A percentile compares a stretch with the other conserved stretches of the same genome.
phyloP scores from a whole-genome alignment of 2,329 filamentous ascomycete genomes.

The Drechslerella coelobrocha region DNA sequence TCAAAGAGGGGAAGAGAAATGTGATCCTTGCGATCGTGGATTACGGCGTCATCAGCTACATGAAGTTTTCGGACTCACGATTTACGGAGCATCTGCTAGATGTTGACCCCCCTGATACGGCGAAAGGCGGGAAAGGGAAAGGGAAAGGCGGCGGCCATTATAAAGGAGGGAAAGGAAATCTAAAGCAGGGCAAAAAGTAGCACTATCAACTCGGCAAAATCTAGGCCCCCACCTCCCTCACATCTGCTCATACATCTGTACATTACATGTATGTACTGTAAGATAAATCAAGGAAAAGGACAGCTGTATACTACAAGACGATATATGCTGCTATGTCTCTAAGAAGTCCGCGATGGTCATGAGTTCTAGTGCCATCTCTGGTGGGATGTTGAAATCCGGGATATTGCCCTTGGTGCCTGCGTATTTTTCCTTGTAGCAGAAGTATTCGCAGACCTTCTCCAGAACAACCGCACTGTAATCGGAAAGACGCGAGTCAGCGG shows the following conservation, averaged over 20 bases:
- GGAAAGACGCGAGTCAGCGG: neutral
- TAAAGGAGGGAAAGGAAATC: conserved; percentile 56
- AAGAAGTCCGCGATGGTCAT: conserved; percentile 73
- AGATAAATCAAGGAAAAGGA: no score
- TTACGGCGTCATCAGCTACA: conserved; percentile 85
- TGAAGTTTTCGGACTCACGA: conserved; percentile 78
- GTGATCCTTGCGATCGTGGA: conserved; percentile 89
- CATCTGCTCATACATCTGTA: no score
- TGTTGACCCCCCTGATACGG: conserved; percentile 61
- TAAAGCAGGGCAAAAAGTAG: conserved; percentile 43
- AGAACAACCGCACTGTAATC: conserved; percentile 66
- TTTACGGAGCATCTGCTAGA: conserved; percentile 79
- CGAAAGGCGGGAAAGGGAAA: conserved; percentile 59
- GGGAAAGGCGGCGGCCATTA: conserved; percentile 55
- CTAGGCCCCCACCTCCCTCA: no score
- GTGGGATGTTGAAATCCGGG: conserved; percentile 72
- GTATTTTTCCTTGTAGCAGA: conserved; percentile 72
- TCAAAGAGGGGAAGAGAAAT: conserved; percentile 84
- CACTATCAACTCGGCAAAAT: no score
- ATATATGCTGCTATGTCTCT: conserved; percentile 14
- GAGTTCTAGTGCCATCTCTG: conserved; percentile 70
- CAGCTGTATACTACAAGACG: neutral
- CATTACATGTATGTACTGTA: no score
- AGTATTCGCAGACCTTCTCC: conserved; percentile 74
- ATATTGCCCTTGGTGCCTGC: conserved; percentile 66